A percentile compares a stretch with the other conserved stretches of the same genome.
These are phyloP conservation scores for Barbarea vulgaris DNA, from an alignment of 345 rosid species.

Conservation along the genomic window DNA sequence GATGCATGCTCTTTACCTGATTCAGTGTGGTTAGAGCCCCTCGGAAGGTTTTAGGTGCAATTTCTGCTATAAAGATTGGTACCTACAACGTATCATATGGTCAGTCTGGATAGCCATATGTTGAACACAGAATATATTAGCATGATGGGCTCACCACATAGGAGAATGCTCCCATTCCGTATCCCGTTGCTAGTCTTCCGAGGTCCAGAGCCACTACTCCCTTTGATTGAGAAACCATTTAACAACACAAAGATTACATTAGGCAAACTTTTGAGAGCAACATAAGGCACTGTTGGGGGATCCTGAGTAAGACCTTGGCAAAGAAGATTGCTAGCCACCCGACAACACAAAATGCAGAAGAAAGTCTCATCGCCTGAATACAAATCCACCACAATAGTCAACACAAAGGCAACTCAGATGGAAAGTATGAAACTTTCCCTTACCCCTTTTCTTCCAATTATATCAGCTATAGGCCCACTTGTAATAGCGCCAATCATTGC, in stretches of 20 bases:
- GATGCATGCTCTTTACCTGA: conserved; percentile 58
- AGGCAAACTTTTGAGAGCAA: neutral
- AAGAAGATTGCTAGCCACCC: conserved; percentile 93
- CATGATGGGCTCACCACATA: conserved; percentile 59
- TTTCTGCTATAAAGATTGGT: conserved; percentile 87
- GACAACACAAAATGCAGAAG: conserved; percentile 59
- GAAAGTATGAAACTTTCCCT: conserved; percentile 16
- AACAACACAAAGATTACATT: conserved; percentile 16
- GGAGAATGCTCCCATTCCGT: conserved; percentile 92
- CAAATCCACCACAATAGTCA: conserved; percentile 13
- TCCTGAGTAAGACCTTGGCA: conserved; percentile 58
- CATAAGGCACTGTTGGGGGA: conserved; percentile 3
- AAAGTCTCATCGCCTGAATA: conserved; percentile 77
- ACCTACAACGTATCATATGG: conserved; percentile 52
- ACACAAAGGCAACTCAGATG: neutral
- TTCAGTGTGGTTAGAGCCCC: conserved; percentile 81
- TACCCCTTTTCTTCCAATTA: conserved; percentile 88
- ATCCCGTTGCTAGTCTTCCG: conserved; percentile 81
- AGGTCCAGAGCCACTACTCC: conserved; percentile 64
- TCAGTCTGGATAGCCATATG: conserved; percentile 1
- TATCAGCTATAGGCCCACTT: conserved; percentile 81
- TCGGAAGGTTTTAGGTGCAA: conserved; percentile 80
- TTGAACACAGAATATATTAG: conserved; percentile 12
- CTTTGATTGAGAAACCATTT: conserved; percentile 41
- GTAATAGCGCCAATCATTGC: conserved; percentile 98